Conservation (phyloP, 2,329 filamentous ascomycete genomes). For the Tricladium varicosporioides region DNA sequence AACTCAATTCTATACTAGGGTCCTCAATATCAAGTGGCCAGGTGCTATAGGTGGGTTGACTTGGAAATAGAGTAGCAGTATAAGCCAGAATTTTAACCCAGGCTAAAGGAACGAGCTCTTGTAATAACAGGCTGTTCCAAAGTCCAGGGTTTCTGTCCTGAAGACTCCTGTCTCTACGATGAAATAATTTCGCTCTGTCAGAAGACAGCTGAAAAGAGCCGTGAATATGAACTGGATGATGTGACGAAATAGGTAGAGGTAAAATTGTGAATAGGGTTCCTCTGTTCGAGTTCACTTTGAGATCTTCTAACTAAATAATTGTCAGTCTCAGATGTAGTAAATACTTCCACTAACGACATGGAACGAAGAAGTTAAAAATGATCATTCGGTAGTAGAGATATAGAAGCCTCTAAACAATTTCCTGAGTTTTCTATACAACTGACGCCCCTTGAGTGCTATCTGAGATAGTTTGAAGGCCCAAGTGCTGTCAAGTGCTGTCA, state of each 20-base stretch:
- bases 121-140: slow-evolving; percentile 35
- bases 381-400: neutral
- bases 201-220: slow-evolving; percentile 36
- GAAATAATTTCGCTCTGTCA: slow-evolving; percentile 33
- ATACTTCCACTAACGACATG: no score
- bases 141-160: slow-evolving; percentile 25
- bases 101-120: slow-evolving; percentile 22
- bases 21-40: slow-evolving; percentile 18
- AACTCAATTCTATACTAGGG: no score
- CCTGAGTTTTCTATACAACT: no score
- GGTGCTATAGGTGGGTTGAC: slow-evolving; percentile 12
- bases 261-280: slow-evolving; percentile 35
- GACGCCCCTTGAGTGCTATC: no score
- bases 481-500: no score
- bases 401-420: no score
- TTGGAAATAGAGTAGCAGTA: slow-evolving; percentile 11
- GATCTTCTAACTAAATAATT: no score
- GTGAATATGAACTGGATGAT: slow-evolving; percentile 37
- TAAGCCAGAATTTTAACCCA: slow-evolving; percentile 28
- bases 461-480: no score
- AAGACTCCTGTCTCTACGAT: slow-evolving; percentile 20
- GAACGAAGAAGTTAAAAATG: neutral
- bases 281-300: neutral
- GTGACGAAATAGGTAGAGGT: slow-evolving; percentile 32
- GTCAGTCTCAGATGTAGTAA: no score